Evolutionary conservation across 78 protist species (phyloP).

Genomic region (Dictyostelium firmibasis): DNA sequence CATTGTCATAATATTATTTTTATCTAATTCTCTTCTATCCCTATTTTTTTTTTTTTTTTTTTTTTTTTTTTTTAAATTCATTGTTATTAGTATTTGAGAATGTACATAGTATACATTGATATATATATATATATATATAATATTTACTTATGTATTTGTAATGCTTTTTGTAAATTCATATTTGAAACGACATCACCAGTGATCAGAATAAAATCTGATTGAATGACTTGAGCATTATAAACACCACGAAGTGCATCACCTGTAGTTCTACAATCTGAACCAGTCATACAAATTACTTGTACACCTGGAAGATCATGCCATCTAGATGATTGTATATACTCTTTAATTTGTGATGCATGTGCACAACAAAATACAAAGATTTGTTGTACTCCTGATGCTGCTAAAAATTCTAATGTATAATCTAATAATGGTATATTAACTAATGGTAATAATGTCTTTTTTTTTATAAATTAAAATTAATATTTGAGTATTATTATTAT

Average conservation of each 20-base stretch:
- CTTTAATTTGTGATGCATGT: constrained; percentile 73
- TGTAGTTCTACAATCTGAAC: constrained; percentile 14
- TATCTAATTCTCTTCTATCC: constrained; percentile 81
- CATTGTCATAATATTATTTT: constrained; percentile 86
- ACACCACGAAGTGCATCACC: constrained; percentile 92
- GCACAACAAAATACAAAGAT: constrained; percentile 81
- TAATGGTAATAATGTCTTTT: constrained; percentile 85
- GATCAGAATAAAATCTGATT: constrained; percentile 85
- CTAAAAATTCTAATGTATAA: constrained; percentile 92
- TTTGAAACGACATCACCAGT: constrained; percentile 88
- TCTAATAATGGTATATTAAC: constrained; percentile 89
- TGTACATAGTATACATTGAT: too few species aligned
- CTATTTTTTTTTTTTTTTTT: background rate
- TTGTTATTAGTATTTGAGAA: too few species aligned
- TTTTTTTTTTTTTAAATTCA: too few species aligned
- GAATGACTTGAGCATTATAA: constrained; percentile 68
- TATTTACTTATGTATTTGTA: constrained; percentile 84
- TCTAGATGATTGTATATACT: constrained; percentile 71
- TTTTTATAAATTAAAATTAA: background rate
- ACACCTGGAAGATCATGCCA: constrained; percentile 65
- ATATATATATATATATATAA: background rate
- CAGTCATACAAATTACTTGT: constrained; percentile 20
- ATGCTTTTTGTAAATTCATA: constrained; percentile 74
- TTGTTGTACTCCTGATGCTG: constrained; percentile 85
- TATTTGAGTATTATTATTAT: background rate